A percentile compares a stretch with the other conserved stretches of the same genome.
Evolutionary conservation across 2,329 filamentous ascomycete genomes (phyloP).

Genomic region (Aspergillus neotritici): DNA sequence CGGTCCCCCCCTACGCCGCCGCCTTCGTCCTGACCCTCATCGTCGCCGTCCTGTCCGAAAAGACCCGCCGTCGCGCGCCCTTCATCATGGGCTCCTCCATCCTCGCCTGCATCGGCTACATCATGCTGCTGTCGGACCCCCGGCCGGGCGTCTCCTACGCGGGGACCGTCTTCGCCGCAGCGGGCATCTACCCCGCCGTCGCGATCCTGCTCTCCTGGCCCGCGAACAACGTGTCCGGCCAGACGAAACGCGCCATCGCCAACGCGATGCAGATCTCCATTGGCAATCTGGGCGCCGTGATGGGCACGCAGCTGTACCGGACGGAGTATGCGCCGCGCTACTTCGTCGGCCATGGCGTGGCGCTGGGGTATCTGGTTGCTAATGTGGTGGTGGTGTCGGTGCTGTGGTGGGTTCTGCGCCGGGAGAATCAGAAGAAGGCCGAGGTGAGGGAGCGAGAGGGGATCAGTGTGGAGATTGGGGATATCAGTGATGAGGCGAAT

Average conservation of each 20-base stretch:
- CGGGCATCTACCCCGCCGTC: conserved; percentile 61
- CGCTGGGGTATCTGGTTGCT: conserved; percentile 57
- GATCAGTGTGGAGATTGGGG: conserved; percentile 26
- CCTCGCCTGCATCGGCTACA: conserved; percentile 58
- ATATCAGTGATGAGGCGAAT: conserved; percentile 46
- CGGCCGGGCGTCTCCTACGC: conserved; percentile 55
- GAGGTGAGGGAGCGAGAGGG: conserved; percentile 39
- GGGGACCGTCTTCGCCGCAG: conserved; percentile 59
- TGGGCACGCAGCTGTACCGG: conserved; percentile 66
- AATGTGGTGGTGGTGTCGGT: conserved; percentile 52
- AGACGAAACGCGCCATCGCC: conserved; percentile 63
- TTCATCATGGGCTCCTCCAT: conserved; percentile 57
- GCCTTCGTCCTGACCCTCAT: conserved; percentile 55
- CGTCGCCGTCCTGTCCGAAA: conserved; percentile 58
- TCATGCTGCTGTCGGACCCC: conserved; percentile 52
- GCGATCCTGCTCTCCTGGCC: conserved; percentile 64
- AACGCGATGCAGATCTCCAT: conserved; percentile 69
- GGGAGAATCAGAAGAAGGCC: conserved; percentile 54
- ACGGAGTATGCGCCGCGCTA: conserved; percentile 56
- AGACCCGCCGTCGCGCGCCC: conserved; percentile 51
- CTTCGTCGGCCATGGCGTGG: conserved; percentile 61
- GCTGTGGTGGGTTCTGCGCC: conserved; percentile 51
- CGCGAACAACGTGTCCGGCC: conserved; percentile 64
- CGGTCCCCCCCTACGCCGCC: conserved; percentile 60
- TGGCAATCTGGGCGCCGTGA: conserved; percentile 61